Evolutionary conservation across 305 asterid genomes (phyloP).

Genomic region (Fraxinus baroniana): DNA sequence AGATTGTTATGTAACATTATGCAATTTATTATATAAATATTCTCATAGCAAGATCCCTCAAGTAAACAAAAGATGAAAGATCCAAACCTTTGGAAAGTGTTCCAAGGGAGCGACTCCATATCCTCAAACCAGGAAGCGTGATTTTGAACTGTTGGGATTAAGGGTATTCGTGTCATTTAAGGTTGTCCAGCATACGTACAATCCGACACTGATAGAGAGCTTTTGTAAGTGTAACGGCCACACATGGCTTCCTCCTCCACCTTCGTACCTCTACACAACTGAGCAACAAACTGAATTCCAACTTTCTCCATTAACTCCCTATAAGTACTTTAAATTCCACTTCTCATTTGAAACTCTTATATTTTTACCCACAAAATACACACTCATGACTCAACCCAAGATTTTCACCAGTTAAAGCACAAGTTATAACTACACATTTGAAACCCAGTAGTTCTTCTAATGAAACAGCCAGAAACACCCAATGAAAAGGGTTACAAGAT

Average conservation of each 20-base stretch:
- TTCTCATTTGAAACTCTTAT: neutral
- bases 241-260: constrained; percentile 44
- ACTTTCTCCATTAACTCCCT: constrained; percentile 41
- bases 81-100: too few relatives aligned
- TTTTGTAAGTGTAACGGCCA: constrained; percentile 43
- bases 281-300: constrained; percentile 45
- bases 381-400: constrained; percentile 24
- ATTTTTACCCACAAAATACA: constrained; percentile 19
- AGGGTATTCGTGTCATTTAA: neutral
- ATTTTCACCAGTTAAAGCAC: constrained; percentile 26
- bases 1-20: too few relatives aligned
- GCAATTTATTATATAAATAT: too few relatives aligned
- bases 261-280: constrained; percentile 53
- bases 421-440: constrained; percentile 30
- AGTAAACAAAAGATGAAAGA: too few relatives aligned
- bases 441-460: constrained; percentile 26
- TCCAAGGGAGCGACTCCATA: too few relatives aligned
- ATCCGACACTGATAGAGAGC: constrained; percentile 4
- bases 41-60: too few relatives aligned
- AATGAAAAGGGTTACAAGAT: constrained; percentile 36
- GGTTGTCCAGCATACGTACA: neutral
- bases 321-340: constrained; percentile 41
- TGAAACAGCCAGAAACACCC: constrained; percentile 27
- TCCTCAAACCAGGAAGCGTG: too few relatives aligned
- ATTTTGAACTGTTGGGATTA: neutral